Evolutionary conservation across 306 rosid species (phyloP), one percentile per base, ranked within the genome.

Genomic region (Hippophae tibetana): DNA sequence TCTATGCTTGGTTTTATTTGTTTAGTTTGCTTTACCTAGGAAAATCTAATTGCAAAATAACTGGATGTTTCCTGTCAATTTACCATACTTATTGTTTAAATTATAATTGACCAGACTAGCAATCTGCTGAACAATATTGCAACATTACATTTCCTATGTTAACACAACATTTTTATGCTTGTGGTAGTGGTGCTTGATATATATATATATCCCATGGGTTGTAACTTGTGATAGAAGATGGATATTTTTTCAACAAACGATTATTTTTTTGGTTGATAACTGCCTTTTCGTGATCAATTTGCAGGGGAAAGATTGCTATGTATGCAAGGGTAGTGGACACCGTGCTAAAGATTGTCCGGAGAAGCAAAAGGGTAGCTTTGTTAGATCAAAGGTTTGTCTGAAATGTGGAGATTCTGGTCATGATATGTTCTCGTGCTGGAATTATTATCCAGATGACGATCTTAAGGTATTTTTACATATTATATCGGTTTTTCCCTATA

Each of bases 341-440:
- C 86, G 80, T 40, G 86, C 97, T 13, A 86, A 75, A 74, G 87
- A 80, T 67, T 93, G 99, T 78, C 93, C 95, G 13, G 95, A 87
- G 64, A 87, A 81, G 87, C 52, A 68, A 54, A 65, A 12, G 13
- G 56, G 58, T 49, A 72, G 59, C 49, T 69, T 79, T 45, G 42
- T 57, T 69, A 71, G 58, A 48, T 52, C 67, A n/a, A 75, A 45
- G 2, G 52, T 86, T 23, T 93, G 99, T 80, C 72, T 88, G 43
- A 93, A 81, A 74, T 93, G 99, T 56, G 94, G 99, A 56, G 70
- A 77, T 71, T 64, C 83, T 74, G 95, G 86, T 41, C 99, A 93
- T 84, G 97, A 88, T 47, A 93, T 88, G 95, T 84, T 82, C 63
- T 73, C 71, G 50, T 93, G 99, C 82, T 58, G 45, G 52, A 84